Evolutionary conservation across 139 green algal genomes (phyloP), one percentile per base, ranked within the genome.

Genomic region (Chlorella vulgaris): DNA sequence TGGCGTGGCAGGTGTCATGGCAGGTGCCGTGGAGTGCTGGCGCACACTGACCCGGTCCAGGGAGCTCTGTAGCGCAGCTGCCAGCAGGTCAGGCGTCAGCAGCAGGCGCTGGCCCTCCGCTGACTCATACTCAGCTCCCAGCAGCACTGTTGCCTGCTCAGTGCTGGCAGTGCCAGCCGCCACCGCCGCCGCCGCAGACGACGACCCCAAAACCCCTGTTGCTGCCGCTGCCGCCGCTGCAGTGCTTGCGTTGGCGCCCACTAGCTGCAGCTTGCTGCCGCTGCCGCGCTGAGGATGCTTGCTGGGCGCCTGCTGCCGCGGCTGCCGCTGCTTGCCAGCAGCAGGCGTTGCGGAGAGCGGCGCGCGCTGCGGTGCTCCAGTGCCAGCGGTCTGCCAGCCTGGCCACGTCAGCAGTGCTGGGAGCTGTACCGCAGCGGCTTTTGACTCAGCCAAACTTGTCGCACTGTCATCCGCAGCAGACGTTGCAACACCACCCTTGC

Each of bases 61-160:
- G 0, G 73, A 79, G 36, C 51, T 69, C 26, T 68, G 53, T 24
- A 51, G 1, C 22, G 53, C 73, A 7, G 50, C 6, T 4, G 73
- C 73, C 51, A 79, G 53, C 73, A 79, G 35, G 24, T 50, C 33
- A 4, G 73, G 73, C 0, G 73, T 79, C 26, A 79, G 73, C 36
- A 79, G 73, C 7, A 79, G 73, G 53, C 73, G 73, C 36, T 79
- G 73, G 8, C 73, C 73, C 28, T 67, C 31, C 0, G 35, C 35
- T 5, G 73, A 79, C 38, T 79, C 73, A 28, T 79, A 79, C 53
- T 79, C 73, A 15, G 38, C 50, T 0, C 73, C 73, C 3, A 79
- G 4, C 51, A 79, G 73, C 51, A 79, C 29, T 2, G 24, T 55
- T 21, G 58, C 24, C 53, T 69, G 53, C 51, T 79, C 51, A 22